Conservation (phyloP, 78 protist species). For the Diacronema lutheri region DNA sequence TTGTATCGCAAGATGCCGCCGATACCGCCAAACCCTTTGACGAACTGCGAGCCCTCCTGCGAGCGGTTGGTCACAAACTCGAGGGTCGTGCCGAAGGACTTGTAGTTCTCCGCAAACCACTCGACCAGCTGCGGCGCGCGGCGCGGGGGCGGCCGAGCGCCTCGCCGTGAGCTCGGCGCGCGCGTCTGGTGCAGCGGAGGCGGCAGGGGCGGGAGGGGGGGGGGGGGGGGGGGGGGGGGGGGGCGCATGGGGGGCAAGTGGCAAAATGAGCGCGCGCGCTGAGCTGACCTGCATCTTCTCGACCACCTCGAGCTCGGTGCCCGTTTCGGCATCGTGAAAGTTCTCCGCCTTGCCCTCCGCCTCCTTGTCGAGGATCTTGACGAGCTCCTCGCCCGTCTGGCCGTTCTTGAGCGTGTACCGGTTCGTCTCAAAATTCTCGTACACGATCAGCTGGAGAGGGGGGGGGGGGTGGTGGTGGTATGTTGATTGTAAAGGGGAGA, state of each 20-base stretch:
- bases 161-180: too few species aligned
- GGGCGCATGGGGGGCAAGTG: too few species aligned
- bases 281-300: slow-evolving; percentile 59
- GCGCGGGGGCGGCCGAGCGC: too few species aligned
- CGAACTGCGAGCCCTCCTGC: slow-evolving; percentile 98
- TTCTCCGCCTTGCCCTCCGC: slow-evolving; percentile 51
- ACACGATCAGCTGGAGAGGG: neutral
- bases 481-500: neutral
- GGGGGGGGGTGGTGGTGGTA: too few species aligned
- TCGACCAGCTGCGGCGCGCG: slow-evolving; percentile 93
- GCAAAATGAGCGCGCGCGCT: too few species aligned
- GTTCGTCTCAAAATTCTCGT: too few species aligned
- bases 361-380: slow-evolving; percentile 57
- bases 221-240: too few species aligned
- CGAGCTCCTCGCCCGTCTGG: slow-evolving; percentile 29
- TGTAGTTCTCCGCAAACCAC: slow-evolving; percentile 94
- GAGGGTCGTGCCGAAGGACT: slow-evolving; percentile 83
- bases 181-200: too few species aligned
- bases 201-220: too few species aligned
- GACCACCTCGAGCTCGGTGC: slow-evolving; percentile 58
- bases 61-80: slow-evolving; percentile 94
- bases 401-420: too few species aligned
- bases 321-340: neutral
- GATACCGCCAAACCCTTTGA: slow-evolving; percentile 97
- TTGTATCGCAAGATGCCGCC: slow-evolving; percentile 91